These are phyloP conservation scores for Caloboletus inedulis DNA, from an alignment of 1,284 basidiomycete species.

Conservation along the genomic window DNA sequence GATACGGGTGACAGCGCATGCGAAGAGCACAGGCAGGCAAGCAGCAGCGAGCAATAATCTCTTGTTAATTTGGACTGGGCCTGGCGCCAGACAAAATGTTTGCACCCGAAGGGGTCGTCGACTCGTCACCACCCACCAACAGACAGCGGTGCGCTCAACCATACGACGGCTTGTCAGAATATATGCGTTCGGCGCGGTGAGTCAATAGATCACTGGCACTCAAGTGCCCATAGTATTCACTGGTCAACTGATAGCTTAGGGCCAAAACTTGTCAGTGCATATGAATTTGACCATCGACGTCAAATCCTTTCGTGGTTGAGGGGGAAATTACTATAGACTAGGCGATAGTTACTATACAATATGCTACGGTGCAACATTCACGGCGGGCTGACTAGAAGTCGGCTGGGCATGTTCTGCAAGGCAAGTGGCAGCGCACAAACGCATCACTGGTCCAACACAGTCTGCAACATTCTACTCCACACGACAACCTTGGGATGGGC, in stretches of 20 bases:
- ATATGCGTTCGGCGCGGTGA: neutral
- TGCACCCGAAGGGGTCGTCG: no score
- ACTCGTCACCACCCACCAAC: no score
- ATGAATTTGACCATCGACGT: neutral
- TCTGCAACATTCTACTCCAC: constrained; percentile 65
- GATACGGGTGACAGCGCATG: no score
- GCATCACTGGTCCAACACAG: constrained; percentile 14
- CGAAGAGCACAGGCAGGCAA: no score
- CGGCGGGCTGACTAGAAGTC: neutral
- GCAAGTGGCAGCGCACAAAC: neutral
- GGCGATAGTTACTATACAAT: constrained; percentile 1
- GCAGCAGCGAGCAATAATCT: no score
- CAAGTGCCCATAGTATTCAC: no score
- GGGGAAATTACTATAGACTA: constrained; percentile 1
- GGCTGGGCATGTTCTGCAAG: neutral
- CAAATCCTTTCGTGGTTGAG: no score
- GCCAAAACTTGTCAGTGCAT: neutral
- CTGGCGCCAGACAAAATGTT: no score
- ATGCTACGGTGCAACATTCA: neutral
- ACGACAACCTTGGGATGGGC: constrained; percentile 67
- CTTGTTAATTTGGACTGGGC: no score
- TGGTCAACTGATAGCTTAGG: neutral
- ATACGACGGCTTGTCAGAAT: neutral
- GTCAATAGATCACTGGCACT: neutral
- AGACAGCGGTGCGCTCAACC: neutral